Evolutionary conservation across 2,329 filamentous ascomycete species (phyloP).

Genomic region (Lecanicillium sp.): DNA sequence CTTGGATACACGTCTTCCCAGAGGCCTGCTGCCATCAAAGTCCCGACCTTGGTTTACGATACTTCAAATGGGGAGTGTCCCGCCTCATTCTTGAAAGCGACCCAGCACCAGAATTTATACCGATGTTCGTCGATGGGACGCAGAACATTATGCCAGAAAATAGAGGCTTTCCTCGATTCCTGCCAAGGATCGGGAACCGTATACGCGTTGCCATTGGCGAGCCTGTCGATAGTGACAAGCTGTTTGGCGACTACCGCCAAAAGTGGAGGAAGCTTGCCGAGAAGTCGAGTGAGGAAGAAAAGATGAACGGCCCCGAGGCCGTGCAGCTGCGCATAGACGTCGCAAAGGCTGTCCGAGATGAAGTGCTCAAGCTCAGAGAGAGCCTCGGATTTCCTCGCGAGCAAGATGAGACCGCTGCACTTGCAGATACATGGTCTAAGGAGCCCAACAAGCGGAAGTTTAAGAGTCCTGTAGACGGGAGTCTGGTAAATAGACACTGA

Average conservation of each 20-base stretch:
- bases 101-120: constrained; percentile 78
- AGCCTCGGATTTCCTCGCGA: constrained; percentile 64
- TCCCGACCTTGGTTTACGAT: constrained; percentile 69
- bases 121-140: constrained; percentile 90
- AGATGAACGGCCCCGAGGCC: constrained; percentile 50
- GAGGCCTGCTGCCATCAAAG: constrained; percentile 93
- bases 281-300: constrained; percentile 38
- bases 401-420: constrained; percentile 66
- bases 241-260: constrained; percentile 69
- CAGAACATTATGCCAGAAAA: constrained; percentile 84
- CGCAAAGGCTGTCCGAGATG: constrained; percentile 65
- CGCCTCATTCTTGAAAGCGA: constrained; percentile 85
- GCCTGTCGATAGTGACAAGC: constrained; percentile 59
- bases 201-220: constrained; percentile 74
- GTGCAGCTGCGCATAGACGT: constrained; percentile 65
- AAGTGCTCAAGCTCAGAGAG: constrained; percentile 70
- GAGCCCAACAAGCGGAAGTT: constrained; percentile 40
- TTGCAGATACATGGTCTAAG: constrained; percentile 72
- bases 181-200: constrained; percentile 65
- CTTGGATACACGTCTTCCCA: constrained; percentile 93
- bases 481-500: constrained; percentile 34
- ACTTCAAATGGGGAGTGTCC: constrained; percentile 97
- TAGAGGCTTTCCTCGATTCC: constrained; percentile 67
- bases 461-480: constrained; percentile 46
- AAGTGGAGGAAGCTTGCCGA: constrained; percentile 63